A percentile compares a stretch with the other conserved stretches of the same genome.
These are phyloP conservation scores for Nothophytophthora sp. DNA, from an alignment of 352 stramenopile species.

Conservation along the genomic window DNA sequence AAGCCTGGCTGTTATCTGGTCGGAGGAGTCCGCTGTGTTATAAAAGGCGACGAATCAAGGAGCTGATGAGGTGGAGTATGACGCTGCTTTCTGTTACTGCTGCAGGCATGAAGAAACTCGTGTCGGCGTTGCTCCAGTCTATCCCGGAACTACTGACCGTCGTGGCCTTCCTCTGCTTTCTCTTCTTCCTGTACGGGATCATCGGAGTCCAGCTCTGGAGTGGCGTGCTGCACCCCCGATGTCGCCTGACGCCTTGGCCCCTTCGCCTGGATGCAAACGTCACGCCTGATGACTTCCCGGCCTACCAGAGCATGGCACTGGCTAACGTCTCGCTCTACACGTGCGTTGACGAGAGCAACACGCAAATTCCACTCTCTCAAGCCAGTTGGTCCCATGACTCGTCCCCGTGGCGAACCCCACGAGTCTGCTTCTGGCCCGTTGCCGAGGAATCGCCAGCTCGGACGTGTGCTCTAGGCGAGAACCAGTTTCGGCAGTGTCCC, in stretches of 20 bases:
- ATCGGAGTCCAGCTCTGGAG: constrained; percentile 84
- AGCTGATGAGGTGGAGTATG: background rate
- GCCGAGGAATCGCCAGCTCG: constrained; percentile 61
- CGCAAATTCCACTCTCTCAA: constrained; percentile 33
- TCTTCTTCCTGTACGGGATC: constrained; percentile 88
- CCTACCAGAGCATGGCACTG: constrained; percentile 34
- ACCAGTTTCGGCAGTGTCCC: constrained; percentile 41
- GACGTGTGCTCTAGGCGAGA: constrained; percentile 53
- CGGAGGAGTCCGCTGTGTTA: too few relatives aligned
- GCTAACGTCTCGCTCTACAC: constrained; percentile 36
- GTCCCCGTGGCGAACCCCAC: constrained; percentile 50
- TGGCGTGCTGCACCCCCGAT: constrained; percentile 62
- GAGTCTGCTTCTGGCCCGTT: constrained; percentile 90
- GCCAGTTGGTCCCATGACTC: constrained; percentile 47
- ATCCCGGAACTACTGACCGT: constrained; percentile 81
- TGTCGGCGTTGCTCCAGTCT: constrained; percentile 72
- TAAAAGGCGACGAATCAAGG: too few relatives aligned
- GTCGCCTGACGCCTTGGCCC: constrained; percentile 69
- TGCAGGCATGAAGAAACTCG: constrained; percentile 76
- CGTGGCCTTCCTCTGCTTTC: constrained; percentile 76
- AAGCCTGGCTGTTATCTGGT: too few relatives aligned
- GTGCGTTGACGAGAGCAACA: constrained; percentile 33
- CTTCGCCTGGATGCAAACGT: constrained; percentile 46
- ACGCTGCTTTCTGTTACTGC: background rate
- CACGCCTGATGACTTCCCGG: constrained; percentile 23